phyloP scores from a whole-genome alignment of 169 alveolate species.

The Miamiensis avidus region DNA sequence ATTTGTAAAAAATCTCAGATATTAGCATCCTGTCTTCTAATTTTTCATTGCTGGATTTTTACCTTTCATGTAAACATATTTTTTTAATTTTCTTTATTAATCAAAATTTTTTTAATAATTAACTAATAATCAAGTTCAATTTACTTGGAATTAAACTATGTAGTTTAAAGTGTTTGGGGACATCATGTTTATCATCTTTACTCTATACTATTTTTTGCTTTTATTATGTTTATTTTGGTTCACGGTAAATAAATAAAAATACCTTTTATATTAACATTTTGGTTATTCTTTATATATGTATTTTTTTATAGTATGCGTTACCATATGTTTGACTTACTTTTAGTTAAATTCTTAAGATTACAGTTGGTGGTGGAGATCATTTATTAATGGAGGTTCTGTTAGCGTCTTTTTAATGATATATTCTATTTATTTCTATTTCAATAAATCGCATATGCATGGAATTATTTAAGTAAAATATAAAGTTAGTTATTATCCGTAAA shows the following conservation, averaged over 20 bases:
- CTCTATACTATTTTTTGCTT: constrained; percentile 15
- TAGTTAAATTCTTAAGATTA: constrained; percentile 34
- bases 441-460: constrained; percentile 19
- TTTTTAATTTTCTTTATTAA: neutral
- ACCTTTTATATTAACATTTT: no score
- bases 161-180: constrained; percentile 39
- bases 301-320: constrained; percentile 16
- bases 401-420: neutral
- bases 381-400: constrained; percentile 42
- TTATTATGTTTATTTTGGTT: constrained; percentile 12
- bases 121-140: constrained; percentile 29
- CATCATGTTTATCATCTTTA: constrained; percentile 31
- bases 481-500: neutral
- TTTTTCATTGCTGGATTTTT: constrained; percentile 20
- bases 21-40: neutral
- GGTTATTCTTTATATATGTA: neutral
- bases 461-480: constrained; percentile 3
- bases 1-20: neutral
- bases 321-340: constrained; percentile 28
- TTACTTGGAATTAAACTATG: constrained; percentile 23
- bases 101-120: neutral
- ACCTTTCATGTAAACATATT: constrained; percentile 33
- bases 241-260: neutral
- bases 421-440: constrained; percentile 1
- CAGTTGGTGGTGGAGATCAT: constrained; percentile 48